phyloP scores from a whole-genome alignment of 2,329 filamentous ascomycete species.

The Pyrenophora teres region DNA sequence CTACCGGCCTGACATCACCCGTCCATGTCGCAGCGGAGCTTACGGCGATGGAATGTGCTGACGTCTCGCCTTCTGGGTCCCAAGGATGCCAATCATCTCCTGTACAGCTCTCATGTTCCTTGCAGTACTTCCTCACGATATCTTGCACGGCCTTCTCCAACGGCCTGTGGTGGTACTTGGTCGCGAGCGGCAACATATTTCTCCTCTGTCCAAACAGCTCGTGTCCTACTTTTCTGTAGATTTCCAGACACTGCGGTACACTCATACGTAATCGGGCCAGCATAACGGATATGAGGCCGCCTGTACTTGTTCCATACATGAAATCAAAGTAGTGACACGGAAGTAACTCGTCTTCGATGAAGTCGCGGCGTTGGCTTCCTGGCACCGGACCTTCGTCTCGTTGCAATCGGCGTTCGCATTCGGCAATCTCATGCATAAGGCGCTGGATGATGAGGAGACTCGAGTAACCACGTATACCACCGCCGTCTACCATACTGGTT shows the following conservation, averaged over 20 bases:
- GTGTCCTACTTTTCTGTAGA: constrained; percentile 54
- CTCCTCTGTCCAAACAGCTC: constrained; percentile 54
- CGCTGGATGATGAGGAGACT: constrained; percentile 55
- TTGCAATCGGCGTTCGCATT: constrained; percentile 51
- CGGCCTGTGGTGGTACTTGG: constrained; percentile 56
- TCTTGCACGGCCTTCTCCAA: constrained; percentile 54
- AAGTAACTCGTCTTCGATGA: constrained; percentile 51
- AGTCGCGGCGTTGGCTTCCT: constrained; percentile 31
- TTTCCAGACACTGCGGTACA: constrained; percentile 53
- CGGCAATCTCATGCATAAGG: constrained; percentile 55
- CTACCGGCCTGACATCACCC: constrained; percentile 23
- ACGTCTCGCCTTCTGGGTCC: constrained; percentile 21
- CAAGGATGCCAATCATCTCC: constrained; percentile 54
- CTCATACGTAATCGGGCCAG: constrained; percentile 57
- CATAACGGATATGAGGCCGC: constrained; percentile 58
- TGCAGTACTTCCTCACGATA: constrained; percentile 53
- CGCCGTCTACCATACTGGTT: constrained; percentile 48
- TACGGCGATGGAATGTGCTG: background rate
- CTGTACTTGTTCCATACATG: constrained; percentile 59
- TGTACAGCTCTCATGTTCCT: constrained; percentile 49
- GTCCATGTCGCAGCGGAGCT: constrained; percentile 29
- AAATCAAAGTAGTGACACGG: constrained; percentile 60
- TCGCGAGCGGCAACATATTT: constrained; percentile 52
- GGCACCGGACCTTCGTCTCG: constrained; percentile 49
- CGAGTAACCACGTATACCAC: constrained; percentile 58